Evolutionary conservation across 345 rosid species (phyloP), one percentile per base, ranked within the genome.

Genomic region (Camelina neglecta): DNA sequence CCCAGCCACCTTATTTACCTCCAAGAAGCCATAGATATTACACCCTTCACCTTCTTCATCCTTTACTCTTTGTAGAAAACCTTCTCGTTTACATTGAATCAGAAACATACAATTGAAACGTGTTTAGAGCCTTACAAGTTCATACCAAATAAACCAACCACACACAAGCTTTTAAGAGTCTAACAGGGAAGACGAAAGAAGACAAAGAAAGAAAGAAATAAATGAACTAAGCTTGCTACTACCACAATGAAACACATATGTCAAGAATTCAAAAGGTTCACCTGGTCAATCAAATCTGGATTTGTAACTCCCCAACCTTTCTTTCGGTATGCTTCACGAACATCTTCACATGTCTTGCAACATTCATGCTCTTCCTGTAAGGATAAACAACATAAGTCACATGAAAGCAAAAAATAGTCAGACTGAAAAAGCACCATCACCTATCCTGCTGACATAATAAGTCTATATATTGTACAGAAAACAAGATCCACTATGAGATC

Each of bases 1-100:
- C 38, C 97, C 99, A 18, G 98, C 98, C 55, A 95, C 98, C 81
- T 92, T 95, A 70, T 90, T 92, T 65, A 92, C 97, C 82, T 90
- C 99, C 79, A 95, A 81, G 80, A 88, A 92, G 31, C 97, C 98
- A 82, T 93, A 91, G 26, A 92, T 80, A 75, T 89, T 95, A 84
- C 99, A 92, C 35, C 98, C 96, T 84, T 92, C 97, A 48, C 99
- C 99, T 79, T 89, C 96, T 84, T 92, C 98, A 68, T 92, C 98
- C 82, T 90, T 90, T 53, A 92, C 86, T 81, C 83, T 89, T 78
- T 89, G 90, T 62, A 92, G 83, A 77, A 90, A 92, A 26, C 97
- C 97, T 83, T 92, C 98, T 79, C 98, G 85, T 79, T 95, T 92
- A 84, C 99, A 92, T 96, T 92, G 85, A 79, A 72, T 33, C 65